These are phyloP conservation scores for Cryptococcus sp. DNA, from an alignment of 1,284 basidiomycete species.

Conservation along the genomic window DNA sequence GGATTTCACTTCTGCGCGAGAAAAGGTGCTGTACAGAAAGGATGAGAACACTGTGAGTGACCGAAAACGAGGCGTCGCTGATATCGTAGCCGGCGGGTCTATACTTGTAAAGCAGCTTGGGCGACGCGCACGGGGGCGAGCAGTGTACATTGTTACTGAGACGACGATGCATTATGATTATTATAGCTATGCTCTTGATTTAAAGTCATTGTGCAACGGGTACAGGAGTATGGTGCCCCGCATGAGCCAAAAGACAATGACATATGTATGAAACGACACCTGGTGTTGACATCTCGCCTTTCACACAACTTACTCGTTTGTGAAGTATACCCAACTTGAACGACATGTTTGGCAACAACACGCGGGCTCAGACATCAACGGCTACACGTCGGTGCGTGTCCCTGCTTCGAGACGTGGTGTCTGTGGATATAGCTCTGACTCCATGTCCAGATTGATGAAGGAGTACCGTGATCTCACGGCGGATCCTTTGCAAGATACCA, in stretches of 20 bases:
- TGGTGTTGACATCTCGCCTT: background rate
- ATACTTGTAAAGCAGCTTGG: conserved; percentile 20
- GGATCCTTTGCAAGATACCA: conserved; percentile 65
- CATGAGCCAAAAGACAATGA: background rate
- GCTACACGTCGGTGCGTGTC: conserved; percentile 42
- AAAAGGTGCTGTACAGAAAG: conserved; percentile 91
- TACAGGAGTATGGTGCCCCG: background rate
- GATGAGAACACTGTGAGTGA: conserved; percentile 74
- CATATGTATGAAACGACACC: background rate
- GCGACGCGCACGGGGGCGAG: background rate
- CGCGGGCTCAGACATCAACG: conserved; percentile 49
- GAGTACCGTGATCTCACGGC: conserved; percentile 86
- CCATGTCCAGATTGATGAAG: conserved; percentile 71
- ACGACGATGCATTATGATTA: background rate
- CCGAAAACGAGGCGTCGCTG: conserved; percentile 5
- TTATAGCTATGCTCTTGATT: too few species aligned
- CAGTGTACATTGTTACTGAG: background rate
- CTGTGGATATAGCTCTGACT: background rate
- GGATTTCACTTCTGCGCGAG: conserved; percentile 82
- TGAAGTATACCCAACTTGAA: background rate
- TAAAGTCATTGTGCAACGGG: too few species aligned
- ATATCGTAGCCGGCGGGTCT: conserved; percentile 25
- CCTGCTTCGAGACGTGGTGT: too few species aligned
- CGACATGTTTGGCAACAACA: conserved; percentile 43
- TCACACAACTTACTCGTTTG: background rate